phyloP scores from a whole-genome alignment of 441 rosid genomes.

The Aleurites moluccanus region DNA sequence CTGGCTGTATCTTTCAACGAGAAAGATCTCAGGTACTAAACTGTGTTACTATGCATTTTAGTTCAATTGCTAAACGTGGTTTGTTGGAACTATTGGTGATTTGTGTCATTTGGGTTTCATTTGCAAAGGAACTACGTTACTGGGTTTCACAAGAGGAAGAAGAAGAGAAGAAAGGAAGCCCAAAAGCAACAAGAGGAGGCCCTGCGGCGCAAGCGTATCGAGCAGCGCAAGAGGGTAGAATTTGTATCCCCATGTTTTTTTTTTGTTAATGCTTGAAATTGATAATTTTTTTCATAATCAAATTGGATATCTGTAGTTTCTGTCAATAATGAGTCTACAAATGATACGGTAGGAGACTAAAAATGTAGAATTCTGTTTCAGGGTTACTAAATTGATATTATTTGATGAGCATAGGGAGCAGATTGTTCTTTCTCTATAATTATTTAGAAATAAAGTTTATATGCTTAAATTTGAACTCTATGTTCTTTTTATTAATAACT shows the following conservation, averaged over 20 bases:
- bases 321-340: background rate
- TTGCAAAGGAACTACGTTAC: slow-evolving; percentile 67
- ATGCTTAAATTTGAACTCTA: background rate
- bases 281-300: background rate
- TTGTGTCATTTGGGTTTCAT: slow-evolving; percentile 13
- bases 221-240: slow-evolving; percentile 64
- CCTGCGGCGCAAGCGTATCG: slow-evolving; percentile 65
- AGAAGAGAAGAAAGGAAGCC: slow-evolving; percentile 92
- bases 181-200: slow-evolving; percentile 67
- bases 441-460: background rate
- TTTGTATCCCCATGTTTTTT: background rate
- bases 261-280: background rate
- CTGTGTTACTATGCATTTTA: background rate
- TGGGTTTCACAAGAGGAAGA: slow-evolving; percentile 98
- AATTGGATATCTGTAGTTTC: background rate
- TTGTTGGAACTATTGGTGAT: slow-evolving; percentile 16
- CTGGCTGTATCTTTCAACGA: slow-evolving; percentile 66
- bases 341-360: background rate
- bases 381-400: background rate
- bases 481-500: background rate
- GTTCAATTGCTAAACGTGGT: background rate
- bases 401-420: background rate
- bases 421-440: background rate
- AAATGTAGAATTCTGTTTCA: background rate
- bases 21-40: slow-evolving; percentile 77